Base-by-base conservation (phyloP, 805 yeast species). In the Pichia ethanolica region DNA sequence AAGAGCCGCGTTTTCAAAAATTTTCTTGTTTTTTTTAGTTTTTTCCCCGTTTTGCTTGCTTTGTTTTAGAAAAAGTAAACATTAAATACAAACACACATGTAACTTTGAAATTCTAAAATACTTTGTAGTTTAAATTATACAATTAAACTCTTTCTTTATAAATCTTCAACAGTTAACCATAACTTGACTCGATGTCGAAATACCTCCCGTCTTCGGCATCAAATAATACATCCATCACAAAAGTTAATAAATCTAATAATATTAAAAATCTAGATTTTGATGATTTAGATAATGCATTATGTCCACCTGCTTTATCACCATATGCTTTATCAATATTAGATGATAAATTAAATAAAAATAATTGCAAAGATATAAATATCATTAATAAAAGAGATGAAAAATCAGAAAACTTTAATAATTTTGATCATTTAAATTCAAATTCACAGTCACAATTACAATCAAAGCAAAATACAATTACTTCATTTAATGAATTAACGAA, bases 271-370 rank as follows among this genome's bases (percentile, higher is more conserved):
- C 30, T 36, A 25, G 44, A 46, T 25, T 20, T 36, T 35, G 62
- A 58, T 44, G 62, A 60, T 41, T 51, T 59, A 1, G 63, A 57
- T 27, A 79, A 74, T 41, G 79, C 73, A 47, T 63, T 68, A 42
- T 66, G 74, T 28, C 81, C 81, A 0, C 83, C 83, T 2, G 74
- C 74, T 32, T 66, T 78, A 53, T 77, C 81, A 53, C 71, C 80
- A 0, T 77, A 75, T 56, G 73, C 79, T 40, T 70, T 75, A 55
- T 76, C 79, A 3, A 61, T 78, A 34, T 62, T 77, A 36, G 73
- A 71, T 39, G 74, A 70, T 12, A 48, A 47, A 34, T 53, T 64
- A 39, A 58, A 58, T 11, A 52, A 13, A 13, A 39, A 40, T 7
- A 58, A 34, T 37, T 41, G 53, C 45, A 36, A 32, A 13, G n/a